Evolutionary conservation across 345 rosid genomes (phyloP).

Genomic region (Aegle marmelos): DNA sequence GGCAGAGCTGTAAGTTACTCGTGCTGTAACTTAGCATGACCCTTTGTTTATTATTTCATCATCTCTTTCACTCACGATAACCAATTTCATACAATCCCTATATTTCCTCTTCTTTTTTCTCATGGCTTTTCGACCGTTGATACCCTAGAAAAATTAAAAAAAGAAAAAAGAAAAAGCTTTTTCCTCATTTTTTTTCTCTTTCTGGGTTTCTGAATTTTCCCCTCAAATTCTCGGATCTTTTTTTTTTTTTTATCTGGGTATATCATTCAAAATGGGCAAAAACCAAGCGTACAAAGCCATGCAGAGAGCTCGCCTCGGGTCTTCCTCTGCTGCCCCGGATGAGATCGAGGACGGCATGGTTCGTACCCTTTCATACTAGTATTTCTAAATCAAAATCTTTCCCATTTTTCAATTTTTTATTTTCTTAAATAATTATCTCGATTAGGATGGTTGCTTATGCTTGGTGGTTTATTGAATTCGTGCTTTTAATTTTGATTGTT

Average conservation of each 20-base stretch:
- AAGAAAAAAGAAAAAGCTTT: neutral
- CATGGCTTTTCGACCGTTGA: slow-evolving; percentile 16
- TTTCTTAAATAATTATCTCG: neutral
- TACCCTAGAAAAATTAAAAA: neutral
- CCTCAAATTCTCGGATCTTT: neutral
- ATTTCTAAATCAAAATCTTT: neutral
- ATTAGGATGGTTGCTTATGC: neutral
- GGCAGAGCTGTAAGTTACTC: too few relatives aligned
- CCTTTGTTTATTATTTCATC: neutral
- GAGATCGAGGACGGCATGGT: slow-evolving; percentile 99
- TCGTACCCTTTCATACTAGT: slow-evolving; percentile 75
- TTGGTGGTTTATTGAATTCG: neutral
- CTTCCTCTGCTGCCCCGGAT: slow-evolving; percentile 78
- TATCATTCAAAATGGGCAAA: slow-evolving; percentile 69
- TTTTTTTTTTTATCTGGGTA: slow-evolving; percentile 8
- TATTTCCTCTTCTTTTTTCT: neutral
- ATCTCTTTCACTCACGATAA: neutral
- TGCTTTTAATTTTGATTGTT: neutral
- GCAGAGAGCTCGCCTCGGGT: slow-evolving; percentile 92
- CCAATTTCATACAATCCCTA: neutral
- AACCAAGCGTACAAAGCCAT: slow-evolving; percentile 98
- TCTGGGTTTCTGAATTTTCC: neutral
- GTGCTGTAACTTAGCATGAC: too few relatives aligned
- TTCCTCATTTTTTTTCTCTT: neutral
- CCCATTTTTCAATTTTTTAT: neutral